These are phyloP conservation scores for Salvia miltiorrhiza DNA, from an alignment of 257 asterid genomes.

Conservation along the genomic window DNA sequence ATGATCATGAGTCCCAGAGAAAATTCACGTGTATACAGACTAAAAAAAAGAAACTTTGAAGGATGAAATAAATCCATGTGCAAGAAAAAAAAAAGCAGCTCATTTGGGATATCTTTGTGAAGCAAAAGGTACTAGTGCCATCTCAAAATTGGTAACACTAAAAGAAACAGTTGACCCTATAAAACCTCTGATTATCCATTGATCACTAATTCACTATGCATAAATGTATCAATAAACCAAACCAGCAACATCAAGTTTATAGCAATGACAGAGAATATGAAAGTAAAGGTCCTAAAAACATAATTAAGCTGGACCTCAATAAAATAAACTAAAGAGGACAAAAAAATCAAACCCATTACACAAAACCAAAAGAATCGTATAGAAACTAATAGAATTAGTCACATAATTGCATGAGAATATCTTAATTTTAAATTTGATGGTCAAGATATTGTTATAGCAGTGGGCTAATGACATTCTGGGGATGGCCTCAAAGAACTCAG, in stretches of 20 bases:
- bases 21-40: not conserved
- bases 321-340: not conserved
- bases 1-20: not conserved
- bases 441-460: not conserved
- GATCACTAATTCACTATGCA: not conserved
- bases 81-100: conserved; percentile 1
- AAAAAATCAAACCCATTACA: not conserved
- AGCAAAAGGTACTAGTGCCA: not conserved
- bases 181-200: not conserved
- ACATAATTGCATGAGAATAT: not conserved
- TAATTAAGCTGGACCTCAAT: not conserved
- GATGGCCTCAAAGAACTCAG: not conserved
- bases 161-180: not conserved
- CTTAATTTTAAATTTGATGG: not conserved
- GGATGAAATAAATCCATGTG: not conserved
- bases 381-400: not conserved
- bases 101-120: not conserved
- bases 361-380: not conserved
- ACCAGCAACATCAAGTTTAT: not conserved
- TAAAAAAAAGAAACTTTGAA: not conserved
- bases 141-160: not conserved
- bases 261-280: not conserved
- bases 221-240: not conserved
- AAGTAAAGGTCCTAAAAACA: not conserved
- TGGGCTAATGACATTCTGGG: not conserved